Evolutionary conservation across 345 rosid genomes (phyloP).

Genomic region (Camelina sativa): DNA sequence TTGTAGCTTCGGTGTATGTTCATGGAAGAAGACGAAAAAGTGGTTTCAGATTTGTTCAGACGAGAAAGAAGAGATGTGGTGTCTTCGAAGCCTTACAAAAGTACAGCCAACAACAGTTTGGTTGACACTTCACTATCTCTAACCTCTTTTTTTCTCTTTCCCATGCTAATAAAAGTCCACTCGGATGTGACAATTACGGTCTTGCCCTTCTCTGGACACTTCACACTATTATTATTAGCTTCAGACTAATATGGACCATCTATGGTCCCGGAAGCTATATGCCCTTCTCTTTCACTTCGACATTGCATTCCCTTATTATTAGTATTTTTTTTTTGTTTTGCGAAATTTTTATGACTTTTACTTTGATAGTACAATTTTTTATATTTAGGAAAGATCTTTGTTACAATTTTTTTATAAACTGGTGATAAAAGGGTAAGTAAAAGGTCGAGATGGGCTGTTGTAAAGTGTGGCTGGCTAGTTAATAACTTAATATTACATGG

Average conservation of each 20-base stretch:
- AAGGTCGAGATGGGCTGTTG: conserved; percentile 21
- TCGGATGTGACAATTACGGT: background rate
- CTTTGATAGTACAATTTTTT: too few species aligned
- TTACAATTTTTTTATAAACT: background rate
- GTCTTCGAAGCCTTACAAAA: conserved; percentile 74
- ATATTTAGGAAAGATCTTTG: too few species aligned
- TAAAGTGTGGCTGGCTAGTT: background rate
- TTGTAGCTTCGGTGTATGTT: conserved; percentile 29
- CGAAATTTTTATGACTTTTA: background rate
- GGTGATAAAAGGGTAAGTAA: conserved; percentile 8
- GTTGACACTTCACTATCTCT: conserved; percentile 66
- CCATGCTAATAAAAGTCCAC: conserved; percentile 39
- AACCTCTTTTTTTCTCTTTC: background rate
- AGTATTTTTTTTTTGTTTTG: too few species aligned
- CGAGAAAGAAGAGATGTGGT: conserved; percentile 58
- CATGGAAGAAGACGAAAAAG: conserved; percentile 31
- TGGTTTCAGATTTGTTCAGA: conserved; percentile 43
- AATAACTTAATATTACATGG: conserved; percentile 2
- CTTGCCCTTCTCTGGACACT: conserved; percentile 26
- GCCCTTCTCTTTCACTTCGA: background rate
- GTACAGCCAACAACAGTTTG: conserved; percentile 52
- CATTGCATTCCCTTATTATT: too few species aligned
- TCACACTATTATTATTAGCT: background rate
- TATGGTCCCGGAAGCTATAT: background rate
- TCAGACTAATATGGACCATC: background rate